Base-by-base conservation (phyloP, 441 rosid species). In the Mallotus repandus region DNA sequence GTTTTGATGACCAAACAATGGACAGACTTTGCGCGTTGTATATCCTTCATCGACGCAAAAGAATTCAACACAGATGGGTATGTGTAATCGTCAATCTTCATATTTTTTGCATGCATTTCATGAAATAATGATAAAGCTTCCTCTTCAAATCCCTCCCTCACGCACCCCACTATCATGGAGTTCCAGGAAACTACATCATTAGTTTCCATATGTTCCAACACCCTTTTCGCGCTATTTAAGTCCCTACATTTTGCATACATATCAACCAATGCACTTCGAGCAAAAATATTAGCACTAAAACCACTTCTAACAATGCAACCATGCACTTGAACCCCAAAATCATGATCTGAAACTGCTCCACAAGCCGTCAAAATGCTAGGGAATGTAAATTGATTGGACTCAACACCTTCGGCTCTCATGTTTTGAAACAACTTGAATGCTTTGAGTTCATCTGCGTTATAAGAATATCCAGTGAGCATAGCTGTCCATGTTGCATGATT, bases 211-310 rank as follows among this genome's bases (percentile, higher is more conserved):
- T 46, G 66, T 62, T 79, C 81, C 72, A 92, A 74, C 45, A 87
- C 56, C 12, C 12, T 85, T 85, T 82, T 85, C 25, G 96, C 94
- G 48, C 85, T 74, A 7, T 50, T 76, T 87, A 94, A 76, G 78
- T 88, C 88, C 70, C 88, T 73, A 81, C 94, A 88, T 83, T 91
- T 92, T 13, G 89, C 90, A 63, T 95, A 95, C 99, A 92, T 95
- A 59, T 86, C 93, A 68, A 95, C 84, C 82, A 91, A 74, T 4
- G 96, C 86, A 73, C 92, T 91, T 73, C 88, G 94, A 74, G 89
- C 97, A 82, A 74, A 95, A 59, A 80, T 77, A 79, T 90, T 89
- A 48, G 84, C 75, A 70, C 74, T 86, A 68, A 87, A 91, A 73
- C 97, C 98, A 73, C 80, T 84, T 87, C 79, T 86, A 60, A 88